Base-by-base conservation (phyloP, 2,329 filamentous ascomycete genomes). In the Macrophomina tecta region DNA sequence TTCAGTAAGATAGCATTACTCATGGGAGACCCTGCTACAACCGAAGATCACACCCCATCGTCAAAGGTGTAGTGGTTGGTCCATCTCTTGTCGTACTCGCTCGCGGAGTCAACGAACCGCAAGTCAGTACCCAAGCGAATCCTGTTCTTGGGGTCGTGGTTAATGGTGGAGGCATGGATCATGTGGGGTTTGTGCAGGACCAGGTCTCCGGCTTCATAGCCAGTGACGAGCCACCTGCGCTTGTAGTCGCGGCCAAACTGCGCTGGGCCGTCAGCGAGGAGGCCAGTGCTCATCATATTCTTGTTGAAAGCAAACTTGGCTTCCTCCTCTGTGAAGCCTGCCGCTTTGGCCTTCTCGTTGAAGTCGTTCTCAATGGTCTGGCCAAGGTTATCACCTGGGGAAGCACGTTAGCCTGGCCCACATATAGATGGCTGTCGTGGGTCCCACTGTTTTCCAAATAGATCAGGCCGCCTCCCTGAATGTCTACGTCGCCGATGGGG, bases 41-140 rank as follows among this genome's bases (percentile, higher is more conserved):
- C 23, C 23, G 2, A 3, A 23, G 23, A 23, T 23, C 23, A 62
- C 9, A 62, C 58, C 3, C 58, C 58, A 49, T 62, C 58, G 7
- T 18, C 32, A 5, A 62, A 62, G 5, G 16, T 23, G 30, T 62
- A 62, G 38, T 49, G 45, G n/a, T 62, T 62, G n/a, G 45, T 62
- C 58, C 58, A 62, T 12, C 58, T 49, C 42, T 38, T 82, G 69
- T 87, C 85, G 77, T 83, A 86, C 1, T 81, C 81, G 66, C 80
- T 81, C 6, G 81, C 82, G 4, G 80, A 79, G 69, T 87, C 79
- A 7, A 86, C 85, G 70, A 87, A 87, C 1, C 86, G 80, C 61
- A 88, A 70, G 71, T 87, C 85, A 2, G 86, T 87, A 0, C 83
- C 86, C 0, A 87, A 79, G 1, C 85, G 80, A 56, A 87, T 87